Conservation (phyloP, 2,329 filamentous ascomycete genomes). For the Fonsecaea pedrosoi region DNA sequence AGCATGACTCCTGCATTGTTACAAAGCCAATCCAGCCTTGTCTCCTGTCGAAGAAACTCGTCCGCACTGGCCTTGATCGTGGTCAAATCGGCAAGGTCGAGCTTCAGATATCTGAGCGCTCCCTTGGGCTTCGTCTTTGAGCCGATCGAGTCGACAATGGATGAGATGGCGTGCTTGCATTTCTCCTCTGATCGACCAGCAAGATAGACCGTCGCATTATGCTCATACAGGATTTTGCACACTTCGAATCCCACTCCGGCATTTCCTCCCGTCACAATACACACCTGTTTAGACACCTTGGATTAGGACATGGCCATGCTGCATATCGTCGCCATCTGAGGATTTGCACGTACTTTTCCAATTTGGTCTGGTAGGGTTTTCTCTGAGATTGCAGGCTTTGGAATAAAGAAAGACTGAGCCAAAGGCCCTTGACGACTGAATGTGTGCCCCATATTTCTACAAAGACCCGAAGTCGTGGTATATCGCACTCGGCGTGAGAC, state of each 20-base stretch:
- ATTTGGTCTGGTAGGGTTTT: constrained; percentile 23
- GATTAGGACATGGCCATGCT: neutral
- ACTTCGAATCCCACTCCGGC: constrained; percentile 61
- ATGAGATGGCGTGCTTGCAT: constrained; percentile 20
- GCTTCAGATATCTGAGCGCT: constrained; percentile 45
- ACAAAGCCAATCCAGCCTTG: constrained; percentile 44
- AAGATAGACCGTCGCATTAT: constrained; percentile 54
- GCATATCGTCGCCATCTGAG: neutral
- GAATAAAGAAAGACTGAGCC: constrained; percentile 32
- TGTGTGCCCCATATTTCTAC: constrained; percentile 3
- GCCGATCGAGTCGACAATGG: constrained; percentile 5
- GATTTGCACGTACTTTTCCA: constrained; percentile 45
- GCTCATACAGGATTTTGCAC: constrained; percentile 60
- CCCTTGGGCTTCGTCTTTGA: constrained; percentile 9
- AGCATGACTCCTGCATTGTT: constrained; percentile 43
- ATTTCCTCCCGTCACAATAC: constrained; percentile 59
- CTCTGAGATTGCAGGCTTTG: constrained; percentile 45
- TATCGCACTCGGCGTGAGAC: neutral
- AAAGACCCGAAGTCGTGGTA: neutral
- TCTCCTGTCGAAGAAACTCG: constrained; percentile 38
- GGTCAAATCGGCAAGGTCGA: constrained; percentile 42
- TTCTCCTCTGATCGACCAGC: constrained; percentile 23
- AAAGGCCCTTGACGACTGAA: constrained; percentile 3
- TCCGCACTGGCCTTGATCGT: constrained; percentile 37
- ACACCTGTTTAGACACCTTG: constrained; percentile 39